Base-by-base conservation (phyloP, 1,139 yeast species). In the Debaryomyces psychrophilus region DNA sequence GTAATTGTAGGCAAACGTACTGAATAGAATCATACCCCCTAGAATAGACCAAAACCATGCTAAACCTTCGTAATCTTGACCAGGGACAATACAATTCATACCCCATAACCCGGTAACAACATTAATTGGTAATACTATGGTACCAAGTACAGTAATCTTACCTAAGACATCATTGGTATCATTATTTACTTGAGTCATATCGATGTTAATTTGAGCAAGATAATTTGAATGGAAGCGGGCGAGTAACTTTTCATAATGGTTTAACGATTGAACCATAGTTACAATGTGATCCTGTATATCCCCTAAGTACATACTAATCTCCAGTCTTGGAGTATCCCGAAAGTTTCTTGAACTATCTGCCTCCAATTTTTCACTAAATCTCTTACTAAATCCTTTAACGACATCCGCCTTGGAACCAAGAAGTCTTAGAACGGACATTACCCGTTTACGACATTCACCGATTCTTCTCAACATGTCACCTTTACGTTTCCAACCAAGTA, bases 101-200 rank as follows among this genome's bases (percentile, higher is more conserved):
- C 99, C 99, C 98, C 98, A 93, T 44, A 93, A 72, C 25, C 99
- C 99, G 0, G 99, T 93, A 20, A 93, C 85, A 47, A 93, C 89
- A 62, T 93, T 93, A 77, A 93, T 81, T 2, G 99, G 99, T 50
- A 93, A 72, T 7, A 93, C 96, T 50, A 93, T 88, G 0, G 98
- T 90, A 77, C 99, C 99, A 52, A 93, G 71, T 36, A 93, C 86
- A 5, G 98, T 90, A 47, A 93, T 89, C 62, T 92, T 89, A 3
- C 97, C 96, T 59, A 93, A 78, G 3, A 92, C 97, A 61, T 93
- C 98, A 64, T 93, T 93, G 79, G 95, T 92, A 57, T 92, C 97
- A 60, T 93, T 93, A 67, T 92, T 93, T n/a, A 90, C 97, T 63
- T 86, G 85, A 6, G 97, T 93, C 97, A 92, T 90, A 62, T 93